Evolutionary conservation across 106 monocot species (phyloP).

Genomic region (Ottelia alismoides): DNA sequence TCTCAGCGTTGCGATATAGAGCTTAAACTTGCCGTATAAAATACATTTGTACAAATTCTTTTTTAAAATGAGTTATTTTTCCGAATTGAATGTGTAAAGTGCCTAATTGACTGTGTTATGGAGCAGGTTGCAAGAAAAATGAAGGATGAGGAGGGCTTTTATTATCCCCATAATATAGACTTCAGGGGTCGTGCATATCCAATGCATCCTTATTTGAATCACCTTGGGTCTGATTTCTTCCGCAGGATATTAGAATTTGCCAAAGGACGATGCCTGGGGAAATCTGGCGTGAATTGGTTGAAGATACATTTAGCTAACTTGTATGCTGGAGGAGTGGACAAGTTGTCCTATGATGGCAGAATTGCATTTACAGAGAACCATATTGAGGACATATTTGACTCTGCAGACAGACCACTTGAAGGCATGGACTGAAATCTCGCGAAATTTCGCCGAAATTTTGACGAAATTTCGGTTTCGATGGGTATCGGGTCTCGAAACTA

Average conservation of each 20-base stretch:
- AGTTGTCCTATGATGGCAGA: slow-evolving; percentile 74
- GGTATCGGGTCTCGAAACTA: too few species aligned
- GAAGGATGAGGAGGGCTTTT: slow-evolving; percentile 97
- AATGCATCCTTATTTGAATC: slow-evolving; percentile 95
- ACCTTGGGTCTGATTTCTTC: slow-evolving; percentile 94
- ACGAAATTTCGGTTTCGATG: too few species aligned
- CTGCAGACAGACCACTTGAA: slow-evolving; percentile 93
- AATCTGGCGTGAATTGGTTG: slow-evolving; percentile 82
- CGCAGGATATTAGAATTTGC: slow-evolving; percentile 92
- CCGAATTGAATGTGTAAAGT: too few species aligned
- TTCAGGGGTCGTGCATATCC: slow-evolving; percentile 99
- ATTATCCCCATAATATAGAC: slow-evolving; percentile 96
- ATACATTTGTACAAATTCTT: too few species aligned
- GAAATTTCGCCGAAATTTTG: too few species aligned
- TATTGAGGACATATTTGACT: slow-evolving; percentile 88
- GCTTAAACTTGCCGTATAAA: slow-evolving; percentile 95
- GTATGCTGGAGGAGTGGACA: slow-evolving; percentile 86
- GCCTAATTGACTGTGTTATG: background rate
- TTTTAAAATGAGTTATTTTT: too few species aligned
- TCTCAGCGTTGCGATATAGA: slow-evolving; percentile 93
- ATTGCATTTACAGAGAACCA: slow-evolving; percentile 82
- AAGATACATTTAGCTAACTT: slow-evolving; percentile 97
- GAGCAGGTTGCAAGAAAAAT: slow-evolving; percentile 92
- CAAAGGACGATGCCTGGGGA: slow-evolving; percentile 64
- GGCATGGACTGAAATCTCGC: too few species aligned